Conservation (phyloP, 192 early-diverging fungal genomes). For the Geosiphon pyriformis region DNA sequence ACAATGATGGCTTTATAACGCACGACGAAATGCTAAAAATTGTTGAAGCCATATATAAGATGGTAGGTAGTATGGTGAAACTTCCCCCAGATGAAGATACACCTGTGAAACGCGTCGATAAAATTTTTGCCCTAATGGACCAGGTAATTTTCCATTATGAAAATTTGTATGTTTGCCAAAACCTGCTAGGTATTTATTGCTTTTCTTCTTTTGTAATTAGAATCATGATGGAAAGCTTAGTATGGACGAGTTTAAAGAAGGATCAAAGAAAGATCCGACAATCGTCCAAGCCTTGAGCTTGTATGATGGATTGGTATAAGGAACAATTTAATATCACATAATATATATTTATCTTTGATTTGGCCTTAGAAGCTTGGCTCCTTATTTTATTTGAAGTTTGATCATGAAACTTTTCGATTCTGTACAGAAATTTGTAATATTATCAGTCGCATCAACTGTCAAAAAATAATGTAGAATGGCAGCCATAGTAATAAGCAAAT, state of each 20-base stretch:
- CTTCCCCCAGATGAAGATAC: constrained; percentile 88
- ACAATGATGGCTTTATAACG: constrained; percentile 82
- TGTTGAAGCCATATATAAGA: constrained; percentile 92
- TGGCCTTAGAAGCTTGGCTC: too few species aligned
- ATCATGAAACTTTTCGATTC: too few species aligned
- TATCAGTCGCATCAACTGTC: too few species aligned
- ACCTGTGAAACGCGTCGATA: constrained; percentile 83
- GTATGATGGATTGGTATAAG: constrained; percentile 82
- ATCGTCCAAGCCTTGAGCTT: constrained; percentile 84
- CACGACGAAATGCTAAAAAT: constrained; percentile 86
- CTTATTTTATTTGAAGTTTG: too few species aligned
- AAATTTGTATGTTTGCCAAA: not conserved
- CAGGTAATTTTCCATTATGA: constrained; percentile 39
- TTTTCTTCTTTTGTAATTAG: constrained; percentile 27
- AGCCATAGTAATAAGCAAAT: too few species aligned
- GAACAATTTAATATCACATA: too few species aligned
- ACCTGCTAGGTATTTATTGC: not conserved
- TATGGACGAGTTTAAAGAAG: constrained; percentile 84
- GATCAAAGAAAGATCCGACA: constrained; percentile 79
- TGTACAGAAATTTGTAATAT: too few species aligned
- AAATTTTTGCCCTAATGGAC: constrained; percentile 90
- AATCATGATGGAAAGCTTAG: constrained; percentile 78
- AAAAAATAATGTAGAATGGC: too few species aligned
- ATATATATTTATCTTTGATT: too few species aligned
- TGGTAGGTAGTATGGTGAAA: constrained; percentile 89